Base-by-base conservation (phyloP, 352 stramenopile genomes). In the Globisporangium spinosum region DNA sequence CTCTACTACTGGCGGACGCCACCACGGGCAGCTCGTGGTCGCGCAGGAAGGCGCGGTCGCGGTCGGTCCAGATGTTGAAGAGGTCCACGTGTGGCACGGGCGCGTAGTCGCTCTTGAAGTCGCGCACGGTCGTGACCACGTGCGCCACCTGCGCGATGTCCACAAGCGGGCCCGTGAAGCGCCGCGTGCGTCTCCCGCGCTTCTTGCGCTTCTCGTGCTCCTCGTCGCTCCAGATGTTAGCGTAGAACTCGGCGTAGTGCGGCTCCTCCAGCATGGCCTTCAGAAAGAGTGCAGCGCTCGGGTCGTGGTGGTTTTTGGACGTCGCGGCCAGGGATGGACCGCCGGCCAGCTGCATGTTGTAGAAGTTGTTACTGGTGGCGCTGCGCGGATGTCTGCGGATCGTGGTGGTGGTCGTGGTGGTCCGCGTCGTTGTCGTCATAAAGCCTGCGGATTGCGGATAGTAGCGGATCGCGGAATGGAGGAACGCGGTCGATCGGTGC, bases 131-230 rank as follows among this genome's bases (percentile, higher is more conserved):
- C 34, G 80, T 89, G 23, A 94, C 75, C 3, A 86, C 80, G 67
- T 94, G 76, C 3, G 85, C 85, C 47, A 94, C 85, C 62, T 94
- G 85, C 25, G 72, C 61, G 62, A 94, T 92, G 70, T 89, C 80
- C 3, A 89, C 73, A n/a, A 87, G 69, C 3, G 76, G 79, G 0
- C 74, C 78, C 1, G 59, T 40, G 38, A 59, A 40, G 35, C 59
- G 49, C 8, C 53, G 51, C 17, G 58, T 35, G 34, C 58, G 65
- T 0, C 74, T 73, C 1, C 61, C 69, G 35, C 76, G 76, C 58
- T 81, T 78, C 66, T 84, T 86, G 63, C 70, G 77, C 25, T 51
- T 60, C 1, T 71, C 71, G 53, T 79, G 70, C 20, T 82, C 71
- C 35, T 78, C 67, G 10, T 77, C 74, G 15, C 65, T 70, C 80